phyloP scores from a whole-genome alignment of 2,329 filamentous ascomycete species.

The Cytospora schulzeri region DNA sequence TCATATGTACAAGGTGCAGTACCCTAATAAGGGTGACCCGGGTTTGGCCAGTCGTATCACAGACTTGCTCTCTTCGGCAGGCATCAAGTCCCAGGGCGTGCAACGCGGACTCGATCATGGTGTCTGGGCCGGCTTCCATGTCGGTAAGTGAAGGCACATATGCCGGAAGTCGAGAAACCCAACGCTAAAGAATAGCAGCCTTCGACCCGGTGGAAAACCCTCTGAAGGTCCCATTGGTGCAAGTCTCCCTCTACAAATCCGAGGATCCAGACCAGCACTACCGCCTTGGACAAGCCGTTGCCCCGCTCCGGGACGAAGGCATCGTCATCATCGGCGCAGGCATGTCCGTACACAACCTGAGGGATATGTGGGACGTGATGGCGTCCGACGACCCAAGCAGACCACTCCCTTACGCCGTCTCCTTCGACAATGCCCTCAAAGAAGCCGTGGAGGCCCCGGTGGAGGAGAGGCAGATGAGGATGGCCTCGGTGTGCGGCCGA shows the following conservation, averaged over 20 bases:
- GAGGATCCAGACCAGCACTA: conserved; percentile 69
- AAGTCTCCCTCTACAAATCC: conserved; percentile 68
- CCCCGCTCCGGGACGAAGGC: conserved; percentile 66
- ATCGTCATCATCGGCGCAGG: conserved; percentile 71
- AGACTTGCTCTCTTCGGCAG: conserved; percentile 53
- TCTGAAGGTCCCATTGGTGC: conserved; percentile 68
- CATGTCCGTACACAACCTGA: conserved; percentile 74
- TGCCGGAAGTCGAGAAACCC: neutral
- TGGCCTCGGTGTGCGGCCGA: conserved; percentile 44
- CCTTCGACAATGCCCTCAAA: conserved; percentile 69
- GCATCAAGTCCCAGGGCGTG: conserved; percentile 61
- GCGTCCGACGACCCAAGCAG: conserved; percentile 43
- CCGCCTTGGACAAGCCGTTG: conserved; percentile 66
- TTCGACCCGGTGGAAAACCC: conserved; percentile 65
- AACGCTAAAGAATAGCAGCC: conserved; percentile 39
- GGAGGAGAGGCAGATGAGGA: conserved; percentile 40
- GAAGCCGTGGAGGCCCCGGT: conserved; percentile 58
- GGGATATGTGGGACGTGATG: conserved; percentile 47
- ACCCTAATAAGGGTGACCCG: conserved; percentile 63
- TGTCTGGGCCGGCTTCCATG: conserved; percentile 70
- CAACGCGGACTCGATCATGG: conserved; percentile 73
- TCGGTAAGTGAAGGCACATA: conserved; percentile 34
- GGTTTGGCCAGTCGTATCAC: conserved; percentile 63
- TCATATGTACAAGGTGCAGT: conserved; percentile 69
- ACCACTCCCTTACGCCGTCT: conserved; percentile 58